Evolutionary conservation across 768 basidiomycete genomes (phyloP), one percentile per base, ranked within the genome.

Genomic region (Suillus lakei): DNA sequence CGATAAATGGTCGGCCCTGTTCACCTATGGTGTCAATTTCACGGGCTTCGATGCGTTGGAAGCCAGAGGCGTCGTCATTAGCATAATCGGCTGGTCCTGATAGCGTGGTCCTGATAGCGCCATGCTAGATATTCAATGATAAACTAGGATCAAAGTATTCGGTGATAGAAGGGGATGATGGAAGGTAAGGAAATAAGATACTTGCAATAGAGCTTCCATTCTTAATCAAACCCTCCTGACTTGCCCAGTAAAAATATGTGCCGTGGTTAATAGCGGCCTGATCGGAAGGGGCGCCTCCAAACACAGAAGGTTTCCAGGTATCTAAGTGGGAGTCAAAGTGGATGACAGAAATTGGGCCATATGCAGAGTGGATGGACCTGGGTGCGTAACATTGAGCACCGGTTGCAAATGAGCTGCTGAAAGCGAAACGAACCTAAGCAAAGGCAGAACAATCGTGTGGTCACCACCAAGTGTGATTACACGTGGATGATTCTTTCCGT

Each of bases 241-340:
- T 88, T 0, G 95, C 95, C 85, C 91, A 91, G 78, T 93, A 95
- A 77, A 96, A 96, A 80, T 95, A 95, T 3, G 92, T 93, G 15
- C 93, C 94, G 66, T 96, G 94, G 66, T 92, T 95, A 68, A 96
- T 88, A 26, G 88, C 87, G 0, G 90, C 91, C 64, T 89, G 88
- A 1, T 83, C 82, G 32, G 89, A 89, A 4, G 89, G 90, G 4
- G 91, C 87, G 12, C 89, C 90, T 28, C 91, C 91, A 71, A 91
- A 91, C 12, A 91, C 87, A 38, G 85, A 80, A 5, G 90, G 89
- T 71, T 89, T 90, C 91, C 90, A 91, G 13, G 90, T 91, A 71
- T 91, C 90, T 41, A 93, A 84, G 77, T 95, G 92, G 38, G 91
- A 90, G 75, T 95, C 94, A 72, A 95, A 94, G 76, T 95, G 94